These are phyloP conservation scores for Zopfochytrium polystomum DNA, from an alignment of 371 early-diverging fungal species.

Conservation along the genomic window DNA sequence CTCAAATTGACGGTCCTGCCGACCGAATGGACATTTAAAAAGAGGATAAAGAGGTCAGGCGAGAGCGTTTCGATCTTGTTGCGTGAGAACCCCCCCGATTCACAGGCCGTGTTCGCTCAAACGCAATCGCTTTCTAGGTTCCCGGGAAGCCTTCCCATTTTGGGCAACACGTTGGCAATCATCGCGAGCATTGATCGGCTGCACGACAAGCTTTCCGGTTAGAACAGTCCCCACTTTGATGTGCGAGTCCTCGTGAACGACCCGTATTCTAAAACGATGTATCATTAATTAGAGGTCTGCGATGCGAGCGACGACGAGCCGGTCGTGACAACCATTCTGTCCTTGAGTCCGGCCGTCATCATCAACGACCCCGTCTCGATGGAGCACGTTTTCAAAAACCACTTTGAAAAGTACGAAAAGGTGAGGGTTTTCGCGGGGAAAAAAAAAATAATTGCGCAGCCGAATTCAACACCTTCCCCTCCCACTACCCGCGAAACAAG, in stretches of 20 bases:
- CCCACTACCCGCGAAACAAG: constrained; percentile 17
- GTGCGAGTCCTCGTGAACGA: no score
- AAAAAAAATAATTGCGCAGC: no score
- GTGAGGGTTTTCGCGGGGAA: neutral
- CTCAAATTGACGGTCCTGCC: no score
- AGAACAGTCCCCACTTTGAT: neutral
- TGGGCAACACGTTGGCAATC: constrained; percentile 14
- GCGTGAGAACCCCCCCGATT: no score
- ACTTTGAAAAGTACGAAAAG: constrained; percentile 36
- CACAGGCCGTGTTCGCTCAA: no score
- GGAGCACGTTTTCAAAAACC: no score
- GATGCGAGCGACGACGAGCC: constrained; percentile 7
- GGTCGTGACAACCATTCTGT: constrained; percentile 13
- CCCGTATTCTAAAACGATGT: no score
- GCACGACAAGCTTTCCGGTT: constrained; percentile 9
- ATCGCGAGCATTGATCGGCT: neutral
- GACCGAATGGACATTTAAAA: no score
- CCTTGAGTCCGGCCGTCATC: constrained; percentile 7
- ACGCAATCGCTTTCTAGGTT: no score
- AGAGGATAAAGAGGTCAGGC: no score
- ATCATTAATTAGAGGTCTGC: neutral
- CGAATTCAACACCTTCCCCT: neutral
- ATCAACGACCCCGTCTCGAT: constrained; percentile 29
- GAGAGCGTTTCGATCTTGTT: no score
- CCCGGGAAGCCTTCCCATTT: constrained; percentile 10